Base-by-base conservation (phyloP, 805 yeast species). In the Gaillardinia entomophila region DNA sequence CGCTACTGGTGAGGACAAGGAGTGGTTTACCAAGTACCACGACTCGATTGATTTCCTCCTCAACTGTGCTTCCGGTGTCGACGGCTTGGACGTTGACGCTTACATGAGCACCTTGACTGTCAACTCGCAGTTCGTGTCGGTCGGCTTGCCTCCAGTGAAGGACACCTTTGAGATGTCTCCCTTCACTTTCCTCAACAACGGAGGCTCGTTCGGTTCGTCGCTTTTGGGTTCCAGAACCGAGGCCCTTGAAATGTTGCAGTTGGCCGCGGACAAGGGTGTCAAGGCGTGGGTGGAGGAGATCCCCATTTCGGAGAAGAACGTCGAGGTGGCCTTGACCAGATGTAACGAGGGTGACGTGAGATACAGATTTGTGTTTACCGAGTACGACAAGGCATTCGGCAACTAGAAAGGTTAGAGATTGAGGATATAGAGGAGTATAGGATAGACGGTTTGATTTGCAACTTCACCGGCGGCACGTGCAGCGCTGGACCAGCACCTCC, bases 231-330 rank as follows among this genome's bases (percentile, higher is more conserved):
- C 81, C 29, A 76, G 77, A 53, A 55, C 55, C 31, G 89, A 82
- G 60, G 81, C 82, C 45, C 51, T 66, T 28, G 82, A 79, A 42
- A 72, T 84, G 77, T 66, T 84, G 45, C 62, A 76, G 28, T 51
- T 83, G 40, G 83, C 88, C 14, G 75, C 73, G 14, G 68, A 77
- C 44, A 66, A 78, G 45, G 57, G 66, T 26, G 65, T 82, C 48
- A 66, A 61, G 35, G 77, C 85, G 15, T 78, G 83, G 81, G 68
- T 73, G 32, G 86, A 81, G 58, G 62, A 66, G 17, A 59, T 81
- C 31, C 73, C 75, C 17, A 67, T 79, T 42, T 56, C 62, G 33
- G 78, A 66, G 42, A 72, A 59, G 28, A 73, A 72, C 45, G 75
- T 76, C 31, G 62, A 68, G 24, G 60, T 68, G 43, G 84, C 77